Base-by-base conservation (phyloP, 2,329 filamentous ascomycete species). In the Ophiostoma perfectum region DNA sequence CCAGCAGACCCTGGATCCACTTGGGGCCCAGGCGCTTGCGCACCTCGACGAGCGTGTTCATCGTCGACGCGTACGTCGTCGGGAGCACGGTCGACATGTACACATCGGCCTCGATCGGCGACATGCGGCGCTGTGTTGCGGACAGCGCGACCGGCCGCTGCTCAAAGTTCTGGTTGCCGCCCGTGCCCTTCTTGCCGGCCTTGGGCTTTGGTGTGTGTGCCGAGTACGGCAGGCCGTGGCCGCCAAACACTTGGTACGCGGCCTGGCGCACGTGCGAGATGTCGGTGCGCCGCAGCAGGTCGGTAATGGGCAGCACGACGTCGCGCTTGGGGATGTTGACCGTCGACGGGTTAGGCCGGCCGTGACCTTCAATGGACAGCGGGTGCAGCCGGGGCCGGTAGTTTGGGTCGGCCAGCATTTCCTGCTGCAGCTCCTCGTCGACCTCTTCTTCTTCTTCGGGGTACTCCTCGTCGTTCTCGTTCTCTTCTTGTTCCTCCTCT, bases 201-300 rank as follows among this genome's bases (percentile, higher is more conserved):
- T 64, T 64, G 41, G 63, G 63, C 18, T 47, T 44, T 0, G 90
- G 89, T 2, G 90, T 93, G 1, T 88, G 84, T 0, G 90, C 88
- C 1, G 92, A 96, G 75, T 90, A 83, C 3, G 93, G 93, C 16
- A 98, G 80, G 0, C 88, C 86, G 3, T 79, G 78, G 0, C 94
- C 94, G 60, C 93, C 94, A 75, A 97, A 94, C 0, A 86, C 83
- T 60, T 82, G 84, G 72, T 91, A 86, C 0, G 93, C 91, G 1
- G 90, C 84, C 68, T 89, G 84, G 45, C 83, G 82, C 44, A 98
- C 81, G 75, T 99, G 95, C 68, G 88, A 90, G 60, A 88, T 86
- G 69, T 92, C 86, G 67, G 87, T 86, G 68, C 88, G 81, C 14
- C 83, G 82, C 2, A 98, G 81, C 2, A 97, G 81, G 4, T 84